Percentiles rank a stretch among this genome's conserved stretches.
phyloP scores from a whole-genome alignment of 495 filamentous ascomycete species.

The Hypoxylon intermedium region DNA sequence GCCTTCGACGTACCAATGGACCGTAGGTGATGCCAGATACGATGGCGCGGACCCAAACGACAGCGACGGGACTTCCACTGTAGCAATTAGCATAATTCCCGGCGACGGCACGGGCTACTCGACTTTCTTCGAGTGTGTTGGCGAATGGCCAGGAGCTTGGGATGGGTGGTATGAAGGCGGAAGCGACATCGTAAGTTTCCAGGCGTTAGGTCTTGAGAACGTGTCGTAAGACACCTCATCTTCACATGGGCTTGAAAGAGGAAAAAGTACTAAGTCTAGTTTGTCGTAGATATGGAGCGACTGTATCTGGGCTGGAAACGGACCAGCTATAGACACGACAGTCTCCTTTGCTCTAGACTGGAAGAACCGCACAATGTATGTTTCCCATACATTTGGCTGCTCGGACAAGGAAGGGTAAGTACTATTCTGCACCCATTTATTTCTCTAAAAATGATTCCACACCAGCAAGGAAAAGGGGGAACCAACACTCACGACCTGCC shows the following conservation, averaged over 20 bases:
- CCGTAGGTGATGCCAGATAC: constrained; percentile 44
- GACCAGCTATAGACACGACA: constrained; percentile 42
- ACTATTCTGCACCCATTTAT: background rate
- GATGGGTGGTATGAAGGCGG: constrained; percentile 44
- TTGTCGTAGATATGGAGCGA: constrained; percentile 41
- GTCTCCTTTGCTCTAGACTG: constrained; percentile 49
- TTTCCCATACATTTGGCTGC: constrained; percentile 49
- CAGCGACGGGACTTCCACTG: constrained; percentile 32
- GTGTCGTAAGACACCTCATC: background rate
- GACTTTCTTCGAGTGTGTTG: constrained; percentile 50
- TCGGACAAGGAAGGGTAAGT: constrained; percentile 48
- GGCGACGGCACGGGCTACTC: constrained; percentile 28
- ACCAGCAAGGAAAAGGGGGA: background rate
- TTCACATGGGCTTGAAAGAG: background rate
- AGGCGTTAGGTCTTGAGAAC: background rate
- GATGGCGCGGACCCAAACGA: constrained; percentile 37
- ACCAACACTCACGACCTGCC: background rate
- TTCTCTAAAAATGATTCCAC: background rate
- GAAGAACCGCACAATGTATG: constrained; percentile 46
- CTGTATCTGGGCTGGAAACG: constrained; percentile 52
- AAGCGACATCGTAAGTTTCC: constrained; percentile 34
- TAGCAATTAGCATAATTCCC: constrained; percentile 44
- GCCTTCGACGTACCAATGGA: constrained; percentile 40
- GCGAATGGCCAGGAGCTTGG: constrained; percentile 50
- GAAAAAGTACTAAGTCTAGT: background rate